phyloP scores from a whole-genome alignment of 2,329 filamentous ascomycete species.

The Rachicladosporium sp. region DNA sequence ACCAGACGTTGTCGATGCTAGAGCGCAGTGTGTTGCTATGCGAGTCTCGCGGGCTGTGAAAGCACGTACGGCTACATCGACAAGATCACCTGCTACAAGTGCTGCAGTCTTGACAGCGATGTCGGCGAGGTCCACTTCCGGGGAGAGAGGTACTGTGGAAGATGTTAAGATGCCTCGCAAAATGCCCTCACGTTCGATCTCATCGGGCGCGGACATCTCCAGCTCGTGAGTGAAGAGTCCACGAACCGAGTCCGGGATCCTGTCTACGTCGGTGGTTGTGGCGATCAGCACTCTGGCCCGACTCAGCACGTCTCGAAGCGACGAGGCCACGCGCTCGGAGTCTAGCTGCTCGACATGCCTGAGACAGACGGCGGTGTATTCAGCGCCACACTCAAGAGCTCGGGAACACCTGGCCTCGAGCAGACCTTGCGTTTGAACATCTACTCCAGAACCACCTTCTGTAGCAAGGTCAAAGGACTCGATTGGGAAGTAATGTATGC shows the following conservation, averaged over 20 bases:
- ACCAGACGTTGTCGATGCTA: constrained; percentile 5
- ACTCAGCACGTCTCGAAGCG: constrained; percentile 71
- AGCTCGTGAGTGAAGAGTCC: constrained; percentile 92
- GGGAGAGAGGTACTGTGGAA: constrained; percentile 62
- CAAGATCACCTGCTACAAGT: constrained; percentile 77
- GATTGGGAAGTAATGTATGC: constrained; percentile 76
- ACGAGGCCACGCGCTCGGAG: constrained; percentile 80
- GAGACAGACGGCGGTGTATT: constrained; percentile 73
- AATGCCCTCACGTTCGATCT: constrained; percentile 81
- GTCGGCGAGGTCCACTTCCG: constrained; percentile 69
- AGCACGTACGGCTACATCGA: constrained; percentile 88
- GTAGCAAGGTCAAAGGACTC: constrained; percentile 89
- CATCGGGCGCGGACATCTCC: constrained; percentile 85
- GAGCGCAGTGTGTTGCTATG: constrained; percentile 50
- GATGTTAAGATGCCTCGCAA: constrained; percentile 66
- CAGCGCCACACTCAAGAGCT: constrained; percentile 74
- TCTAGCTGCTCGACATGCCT: constrained; percentile 83
- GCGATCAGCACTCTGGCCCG: constrained; percentile 75
- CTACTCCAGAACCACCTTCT: constrained; percentile 77
- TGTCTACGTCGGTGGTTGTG: constrained; percentile 90
- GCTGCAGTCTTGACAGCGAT: constrained; percentile 93
- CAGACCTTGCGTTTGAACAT: constrained; percentile 89
- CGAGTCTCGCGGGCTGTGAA: constrained; percentile 63
- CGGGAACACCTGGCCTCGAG: constrained; percentile 78
- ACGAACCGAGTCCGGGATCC: constrained; percentile 78